These are phyloP conservation scores for Podila verticillata DNA, from an alignment of 192 early-diverging fungal species.

Conservation along the genomic window DNA sequence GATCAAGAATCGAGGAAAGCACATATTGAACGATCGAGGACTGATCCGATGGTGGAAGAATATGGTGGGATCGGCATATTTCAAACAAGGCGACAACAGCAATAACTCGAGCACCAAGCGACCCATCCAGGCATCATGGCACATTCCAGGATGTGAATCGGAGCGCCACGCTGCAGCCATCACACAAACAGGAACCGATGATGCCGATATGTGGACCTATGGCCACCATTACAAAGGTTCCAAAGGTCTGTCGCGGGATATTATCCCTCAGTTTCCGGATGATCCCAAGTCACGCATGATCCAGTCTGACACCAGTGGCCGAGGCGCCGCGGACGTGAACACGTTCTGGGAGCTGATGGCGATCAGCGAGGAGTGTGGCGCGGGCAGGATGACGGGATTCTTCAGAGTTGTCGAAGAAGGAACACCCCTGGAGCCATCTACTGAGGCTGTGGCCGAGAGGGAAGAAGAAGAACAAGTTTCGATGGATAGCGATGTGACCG, in stretches of 20 bases:
- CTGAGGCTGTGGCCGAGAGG: not conserved
- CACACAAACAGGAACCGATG: constrained; percentile 12
- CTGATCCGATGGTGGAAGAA: constrained; percentile 85
- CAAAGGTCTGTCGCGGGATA: constrained; percentile 20
- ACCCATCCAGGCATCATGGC: constrained; percentile 52
- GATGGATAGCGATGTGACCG: too few species aligned
- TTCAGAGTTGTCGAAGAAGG: constrained; percentile 50
- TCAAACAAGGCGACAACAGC: not conserved
- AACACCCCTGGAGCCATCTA: not conserved
- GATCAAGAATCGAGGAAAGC: constrained; percentile 69
- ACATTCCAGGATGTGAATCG: constrained; percentile 63
- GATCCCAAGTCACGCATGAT: constrained; percentile 46
- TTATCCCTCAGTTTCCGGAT: constrained; percentile 33
- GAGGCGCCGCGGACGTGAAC: constrained; percentile 19
- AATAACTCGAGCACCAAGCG: not conserved
- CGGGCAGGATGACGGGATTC: constrained; percentile 75
- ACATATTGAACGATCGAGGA: constrained; percentile 65
- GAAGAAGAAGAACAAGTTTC: too few species aligned
- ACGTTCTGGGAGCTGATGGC: constrained; percentile 74
- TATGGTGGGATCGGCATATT: constrained; percentile 25
- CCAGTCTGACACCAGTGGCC: constrained; percentile 21
- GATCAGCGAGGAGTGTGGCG: constrained; percentile 79
- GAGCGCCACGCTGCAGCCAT: constrained; percentile 44
- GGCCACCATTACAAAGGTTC: constrained; percentile 38
- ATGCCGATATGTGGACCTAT: constrained; percentile 39